phyloP scores from a whole-genome alignment of 108 stramenopile genomes.

The Cyclotella choctawhatcheeana region DNA sequence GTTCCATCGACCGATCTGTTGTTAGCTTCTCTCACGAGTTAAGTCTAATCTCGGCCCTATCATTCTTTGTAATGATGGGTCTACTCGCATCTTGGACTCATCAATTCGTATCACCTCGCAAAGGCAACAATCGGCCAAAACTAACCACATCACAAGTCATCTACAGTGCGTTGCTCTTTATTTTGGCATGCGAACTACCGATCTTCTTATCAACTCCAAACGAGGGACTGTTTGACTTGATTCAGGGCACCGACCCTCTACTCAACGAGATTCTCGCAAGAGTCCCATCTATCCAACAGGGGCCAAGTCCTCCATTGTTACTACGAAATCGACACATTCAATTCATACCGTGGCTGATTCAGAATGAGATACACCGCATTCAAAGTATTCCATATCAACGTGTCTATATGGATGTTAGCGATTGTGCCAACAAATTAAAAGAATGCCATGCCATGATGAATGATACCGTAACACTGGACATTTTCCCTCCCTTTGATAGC shows the following conservation, averaged over 20 bases:
- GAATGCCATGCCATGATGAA: conserved; percentile 21
- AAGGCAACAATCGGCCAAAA: not conserved
- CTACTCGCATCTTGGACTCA: not conserved
- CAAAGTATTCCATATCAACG: conserved; percentile 56
- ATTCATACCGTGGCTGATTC: conserved; percentile 59
- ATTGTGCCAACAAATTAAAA: conserved; percentile 41
- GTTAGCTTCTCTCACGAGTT: conserved; percentile 10
- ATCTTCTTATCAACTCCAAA: conserved; percentile 16
- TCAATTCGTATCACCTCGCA: not conserved
- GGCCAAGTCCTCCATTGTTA: conserved; percentile 46
- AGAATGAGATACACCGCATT: conserved; percentile 54
- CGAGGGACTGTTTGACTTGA: conserved; percentile 37
- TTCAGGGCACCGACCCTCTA: conserved; percentile 39
- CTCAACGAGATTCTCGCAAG: conserved; percentile 36
- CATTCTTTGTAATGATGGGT: not conserved
- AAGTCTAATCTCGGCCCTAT: conserved; percentile 11
- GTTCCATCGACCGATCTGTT: not conserved
- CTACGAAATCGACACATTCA: conserved; percentile 58
- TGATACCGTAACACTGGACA: conserved; percentile 52
- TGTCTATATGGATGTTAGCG: conserved; percentile 37
- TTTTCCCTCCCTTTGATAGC: conserved; percentile 53
- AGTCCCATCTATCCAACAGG: conserved; percentile 36
- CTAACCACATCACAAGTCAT: not conserved
- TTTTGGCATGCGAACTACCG: conserved; percentile 9
- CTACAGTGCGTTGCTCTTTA: conserved; percentile 9